Evolutionary conservation across 139 green algal species (phyloP).

Genomic region (Coccomyxa sp.): DNA sequence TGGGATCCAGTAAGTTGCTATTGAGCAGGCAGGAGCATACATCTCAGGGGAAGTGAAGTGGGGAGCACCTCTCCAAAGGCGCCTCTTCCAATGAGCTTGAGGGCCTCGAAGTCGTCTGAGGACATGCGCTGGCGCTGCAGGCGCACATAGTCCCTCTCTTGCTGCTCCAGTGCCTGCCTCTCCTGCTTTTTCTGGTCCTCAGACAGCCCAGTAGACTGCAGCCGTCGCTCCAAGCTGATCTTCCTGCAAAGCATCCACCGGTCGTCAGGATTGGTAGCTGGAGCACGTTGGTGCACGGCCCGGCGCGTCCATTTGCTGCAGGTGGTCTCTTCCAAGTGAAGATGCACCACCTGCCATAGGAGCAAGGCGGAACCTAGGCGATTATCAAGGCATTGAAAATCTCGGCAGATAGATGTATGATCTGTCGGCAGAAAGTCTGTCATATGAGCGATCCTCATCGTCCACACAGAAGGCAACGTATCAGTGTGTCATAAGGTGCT

Average conservation of each 20-base stretch:
- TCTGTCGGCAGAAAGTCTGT: background rate
- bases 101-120: conserved; percentile 89
- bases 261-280: background rate
- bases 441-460: background rate
- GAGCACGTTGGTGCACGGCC: background rate
- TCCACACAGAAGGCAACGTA: background rate
- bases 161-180: conserved; percentile 64
- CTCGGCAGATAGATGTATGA: background rate
- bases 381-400: background rate
- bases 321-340: background rate
- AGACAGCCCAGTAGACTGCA: conserved; percentile 53
- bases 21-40: too few species aligned
- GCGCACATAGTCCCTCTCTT: conserved; percentile 75
- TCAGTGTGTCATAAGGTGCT: too few species aligned
- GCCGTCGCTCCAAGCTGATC: conserved; percentile 59
- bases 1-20: too few species aligned
- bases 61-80: conserved; percentile 90
- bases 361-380: background rate
- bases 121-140: conserved; percentile 79
- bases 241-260: conserved; percentile 43
- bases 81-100: conserved; percentile 93
- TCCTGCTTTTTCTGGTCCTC: conserved; percentile 50
- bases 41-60: background rate
- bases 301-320: background rate
- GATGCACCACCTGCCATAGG: background rate